Evolutionary conservation across 345 rosid species (phyloP), one percentile per base, ranked within the genome.

Genomic region (Lumnitzera racemosa): DNA sequence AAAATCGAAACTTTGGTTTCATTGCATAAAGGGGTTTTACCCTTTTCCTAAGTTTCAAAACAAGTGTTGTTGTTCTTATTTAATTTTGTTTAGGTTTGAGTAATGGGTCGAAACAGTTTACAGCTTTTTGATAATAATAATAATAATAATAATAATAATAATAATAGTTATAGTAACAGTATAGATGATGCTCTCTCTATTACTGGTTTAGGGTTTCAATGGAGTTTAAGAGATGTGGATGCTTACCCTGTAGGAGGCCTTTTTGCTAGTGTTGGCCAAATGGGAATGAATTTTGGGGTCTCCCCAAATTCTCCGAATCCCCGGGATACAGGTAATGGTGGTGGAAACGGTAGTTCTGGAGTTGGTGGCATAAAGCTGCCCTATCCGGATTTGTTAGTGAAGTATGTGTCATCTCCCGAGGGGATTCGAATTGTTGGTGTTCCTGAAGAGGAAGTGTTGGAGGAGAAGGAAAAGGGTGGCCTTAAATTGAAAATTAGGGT

Each of bases 401-500:
- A 84, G 76, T 91, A 84, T 55, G 75, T 85, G 52, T 61, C 89
- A 8, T 59, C 79, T 15, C 60, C 58, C 20, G 70, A 72, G 23
- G 73, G 58, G 6, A 57, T 62, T 8, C 53, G 68, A 61, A 51
- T 70, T 57, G 74, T 74, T 2, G 95, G 81, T 24, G 68, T 75
- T 13, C 72, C 78, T 2, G 88, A 77, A 64, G 87, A 67, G 57
- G 84, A 75, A 47, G 75, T 60, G 55, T 49, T 36, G 49, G 31
- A 49, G 57, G 70, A 74, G 72, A 85, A 72, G 82, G 79, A 76
- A 76, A 71, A 59, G 58, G 72, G 64, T 49, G 78, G 88, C 81
- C 47, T 88, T 17, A 84, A 72, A 46, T 52, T 90, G 74, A 94
- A 82, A 74, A 86, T 94, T 62, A 94, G 86, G 88, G 70, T 94